A percentile compares a stretch with the other conserved stretches of the same genome.
Conservation (phyloP, 768 basidiomycete genomes). For the Hypholoma fasciculare region DNA sequence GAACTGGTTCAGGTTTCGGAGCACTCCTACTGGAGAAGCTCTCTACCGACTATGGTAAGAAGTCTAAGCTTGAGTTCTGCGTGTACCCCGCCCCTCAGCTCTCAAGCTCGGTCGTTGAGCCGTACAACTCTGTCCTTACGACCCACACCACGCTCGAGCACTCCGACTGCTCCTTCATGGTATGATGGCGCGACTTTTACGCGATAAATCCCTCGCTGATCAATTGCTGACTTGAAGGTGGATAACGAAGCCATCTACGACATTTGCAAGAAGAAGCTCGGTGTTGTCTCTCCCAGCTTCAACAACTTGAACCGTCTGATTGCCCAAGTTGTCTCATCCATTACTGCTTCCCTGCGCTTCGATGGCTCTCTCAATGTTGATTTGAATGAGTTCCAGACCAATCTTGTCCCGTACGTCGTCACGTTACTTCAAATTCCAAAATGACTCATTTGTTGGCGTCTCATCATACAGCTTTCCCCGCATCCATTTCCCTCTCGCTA, state of each 20-base stretch:
- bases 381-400: constrained; percentile 98
- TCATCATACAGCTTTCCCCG: constrained; percentile 76
- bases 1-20: constrained; percentile 99
- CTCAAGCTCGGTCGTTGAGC: constrained; percentile 96
- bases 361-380: constrained; percentile 98
- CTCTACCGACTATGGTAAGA: constrained; percentile 98
- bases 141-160: constrained; percentile 99
- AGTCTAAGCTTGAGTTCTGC: constrained; percentile 97
- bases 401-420: constrained; percentile 86
- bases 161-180: constrained; percentile 99
- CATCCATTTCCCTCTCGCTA: constrained; percentile 97
- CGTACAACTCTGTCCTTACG: constrained; percentile 97
- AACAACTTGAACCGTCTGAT: constrained; percentile 95
- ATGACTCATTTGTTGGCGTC: neutral
- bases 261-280: constrained; percentile 96
- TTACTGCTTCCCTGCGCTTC: constrained; percentile 96
- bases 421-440: neutral
- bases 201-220: neutral
- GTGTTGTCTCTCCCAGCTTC: constrained; percentile 84
- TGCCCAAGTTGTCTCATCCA: constrained; percentile 97
- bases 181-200: constrained; percentile 24
- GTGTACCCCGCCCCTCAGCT: constrained; percentile 95
- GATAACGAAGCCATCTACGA: constrained; percentile 99
- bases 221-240: constrained; percentile 49
- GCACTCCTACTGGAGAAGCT: constrained; percentile 96